Conservation (phyloP, 2,329 filamentous ascomycete species). For the Aspergillus japonicus region DNA sequence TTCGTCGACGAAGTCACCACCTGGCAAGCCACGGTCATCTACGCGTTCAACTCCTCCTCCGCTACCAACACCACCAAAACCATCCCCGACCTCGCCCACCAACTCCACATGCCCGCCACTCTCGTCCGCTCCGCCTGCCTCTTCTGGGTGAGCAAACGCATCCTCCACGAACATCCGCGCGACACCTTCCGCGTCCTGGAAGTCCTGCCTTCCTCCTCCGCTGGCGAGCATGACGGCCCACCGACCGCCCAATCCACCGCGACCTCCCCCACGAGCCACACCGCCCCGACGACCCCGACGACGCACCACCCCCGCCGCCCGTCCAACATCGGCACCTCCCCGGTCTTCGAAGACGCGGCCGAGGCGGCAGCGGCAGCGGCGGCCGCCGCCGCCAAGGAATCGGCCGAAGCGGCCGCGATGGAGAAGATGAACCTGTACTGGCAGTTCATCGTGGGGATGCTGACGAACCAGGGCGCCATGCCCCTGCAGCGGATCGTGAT, state of each 20-base stretch:
- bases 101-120: constrained; percentile 55
- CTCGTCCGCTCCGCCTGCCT: constrained; percentile 60
- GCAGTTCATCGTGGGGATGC: constrained; percentile 91
- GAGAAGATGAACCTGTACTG: constrained; percentile 76
- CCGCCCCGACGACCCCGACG: background rate
- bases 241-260: background rate
- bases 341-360: constrained; percentile 14
- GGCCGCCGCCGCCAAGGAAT: constrained; percentile 44
- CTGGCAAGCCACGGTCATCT: constrained; percentile 84
- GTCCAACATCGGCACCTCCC: background rate
- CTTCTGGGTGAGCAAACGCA: constrained; percentile 62
- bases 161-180: constrained; percentile 48
- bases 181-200: constrained; percentile 60
- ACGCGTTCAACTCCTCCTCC: constrained; percentile 65
- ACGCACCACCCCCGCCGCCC: background rate
- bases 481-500: constrained; percentile 76
- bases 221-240: constrained; percentile 22
- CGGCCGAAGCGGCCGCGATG: constrained; percentile 58
- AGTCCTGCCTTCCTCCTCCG: constrained; percentile 37
- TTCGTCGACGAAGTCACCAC: constrained; percentile 70
- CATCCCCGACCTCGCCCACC: constrained; percentile 45
- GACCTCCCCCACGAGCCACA: background rate
- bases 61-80: constrained; percentile 41
- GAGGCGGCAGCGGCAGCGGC: constrained; percentile 32
- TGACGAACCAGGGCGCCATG: constrained; percentile 89